These are phyloP conservation scores for Ogataea pignaliae DNA, from an alignment of 805 yeast species.

Conservation along the genomic window DNA sequence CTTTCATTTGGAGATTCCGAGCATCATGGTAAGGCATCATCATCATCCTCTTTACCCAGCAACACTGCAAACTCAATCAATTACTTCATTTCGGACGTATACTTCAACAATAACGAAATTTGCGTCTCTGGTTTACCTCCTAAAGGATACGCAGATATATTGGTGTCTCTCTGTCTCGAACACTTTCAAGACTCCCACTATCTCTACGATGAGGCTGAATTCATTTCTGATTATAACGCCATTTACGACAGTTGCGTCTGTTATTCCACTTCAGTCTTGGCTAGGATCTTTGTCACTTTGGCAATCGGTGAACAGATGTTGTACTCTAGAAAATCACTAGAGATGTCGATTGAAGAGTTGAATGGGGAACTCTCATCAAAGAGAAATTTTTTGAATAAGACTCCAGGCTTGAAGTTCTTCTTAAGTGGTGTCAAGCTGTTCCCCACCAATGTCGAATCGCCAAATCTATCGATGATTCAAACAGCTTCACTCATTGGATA, in stretches of 20 bases:
- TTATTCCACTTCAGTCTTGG: slow-evolving; percentile 12
- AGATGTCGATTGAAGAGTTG: slow-evolving; percentile 11
- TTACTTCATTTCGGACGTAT: slow-evolving; percentile 15
- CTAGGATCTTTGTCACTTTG: slow-evolving; percentile 18
- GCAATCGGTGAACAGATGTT: slow-evolving; percentile 23
- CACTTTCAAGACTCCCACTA: slow-evolving; percentile 21
- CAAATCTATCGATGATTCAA: slow-evolving; percentile 29
- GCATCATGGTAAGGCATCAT: slow-evolving; percentile 8
- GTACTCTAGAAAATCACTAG: slow-evolving; percentile 20
- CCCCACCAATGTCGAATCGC: slow-evolving; percentile 28
- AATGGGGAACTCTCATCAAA: slow-evolving; percentile 15
- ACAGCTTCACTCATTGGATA: slow-evolving; percentile 31
- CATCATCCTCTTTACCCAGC: neutral
- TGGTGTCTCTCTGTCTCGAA: slow-evolving; percentile 14
- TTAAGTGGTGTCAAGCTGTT: slow-evolving; percentile 24
- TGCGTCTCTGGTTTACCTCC: slow-evolving; percentile 11
- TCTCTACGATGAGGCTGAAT: slow-evolving; percentile 18
- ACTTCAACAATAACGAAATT: slow-evolving; percentile 10
- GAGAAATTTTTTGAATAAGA: slow-evolving; percentile 14
- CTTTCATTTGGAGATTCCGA: slow-evolving; percentile 26
- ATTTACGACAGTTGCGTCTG: slow-evolving; percentile 19
- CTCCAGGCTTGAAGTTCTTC: slow-evolving; percentile 30
- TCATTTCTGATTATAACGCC: slow-evolving; percentile 14
- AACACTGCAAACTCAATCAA: slow-evolving; percentile 8
- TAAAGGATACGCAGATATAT: slow-evolving; percentile 10